A percentile compares a stretch with the other conserved stretches of the same genome.
These are phyloP conservation scores for Clonostachys sp. DNA, from an alignment of 2,329 filamentous ascomycete genomes.

Conservation along the genomic window DNA sequence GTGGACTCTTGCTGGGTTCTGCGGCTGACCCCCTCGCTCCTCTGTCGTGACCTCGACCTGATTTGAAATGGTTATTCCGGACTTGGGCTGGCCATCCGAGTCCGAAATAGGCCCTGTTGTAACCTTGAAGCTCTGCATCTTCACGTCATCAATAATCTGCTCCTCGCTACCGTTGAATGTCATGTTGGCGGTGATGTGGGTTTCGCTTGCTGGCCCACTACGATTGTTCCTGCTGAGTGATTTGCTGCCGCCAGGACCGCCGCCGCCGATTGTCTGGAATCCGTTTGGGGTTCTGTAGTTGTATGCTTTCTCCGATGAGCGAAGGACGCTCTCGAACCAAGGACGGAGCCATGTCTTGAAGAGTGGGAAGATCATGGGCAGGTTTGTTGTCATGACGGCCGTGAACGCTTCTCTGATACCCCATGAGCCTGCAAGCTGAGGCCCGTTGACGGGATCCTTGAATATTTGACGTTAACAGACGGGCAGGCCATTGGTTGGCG, in stretches of 20 bases:
- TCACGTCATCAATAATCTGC: slow-evolving; percentile 1
- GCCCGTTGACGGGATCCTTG: slow-evolving; percentile 32
- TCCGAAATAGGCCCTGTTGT: not conserved
- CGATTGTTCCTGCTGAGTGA: not conserved
- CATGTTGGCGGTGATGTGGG: not conserved
- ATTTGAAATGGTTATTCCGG: slow-evolving; percentile 1
- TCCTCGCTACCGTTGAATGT: slow-evolving; percentile 4
- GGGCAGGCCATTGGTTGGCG: not conserved
- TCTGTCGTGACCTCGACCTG: not conserved
- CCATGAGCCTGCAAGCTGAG: slow-evolving; percentile 34
- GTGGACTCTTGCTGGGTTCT: too few species aligned
- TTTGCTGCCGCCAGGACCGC: not conserved
- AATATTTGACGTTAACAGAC: not conserved
- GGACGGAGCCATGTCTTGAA: slow-evolving; percentile 27
- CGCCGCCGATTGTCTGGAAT: slow-evolving; percentile 1
- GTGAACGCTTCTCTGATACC: slow-evolving; percentile 37
- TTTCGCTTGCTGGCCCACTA: not conserved
- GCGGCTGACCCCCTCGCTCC: not conserved
- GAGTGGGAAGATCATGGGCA: slow-evolving; percentile 39
- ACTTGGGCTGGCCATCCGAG: not conserved
- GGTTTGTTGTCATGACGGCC: slow-evolving; percentile 35
- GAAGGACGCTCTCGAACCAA: slow-evolving; percentile 2
- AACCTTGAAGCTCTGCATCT: not conserved
- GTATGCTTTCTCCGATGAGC: not conserved
- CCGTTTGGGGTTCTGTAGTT: not conserved